Evolutionary conservation across 2,329 filamentous ascomycete genomes (phyloP), one percentile per base, ranked within the genome.

Genomic region (Apiospora malaysiana): DNA sequence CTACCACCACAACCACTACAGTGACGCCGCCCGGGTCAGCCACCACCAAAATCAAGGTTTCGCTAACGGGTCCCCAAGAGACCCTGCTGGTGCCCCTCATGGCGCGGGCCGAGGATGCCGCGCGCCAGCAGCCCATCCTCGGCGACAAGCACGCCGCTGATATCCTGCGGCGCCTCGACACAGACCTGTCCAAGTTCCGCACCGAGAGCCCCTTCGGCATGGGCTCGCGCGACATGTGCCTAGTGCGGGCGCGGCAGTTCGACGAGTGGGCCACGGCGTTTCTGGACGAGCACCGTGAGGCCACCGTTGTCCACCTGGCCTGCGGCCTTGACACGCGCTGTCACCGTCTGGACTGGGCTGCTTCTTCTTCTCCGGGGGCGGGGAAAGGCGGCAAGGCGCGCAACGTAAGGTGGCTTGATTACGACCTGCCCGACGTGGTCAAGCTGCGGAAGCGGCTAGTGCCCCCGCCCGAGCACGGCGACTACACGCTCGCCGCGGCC

Each of bases 351-450:
- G 68, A 74, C 10, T 74, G 74, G 66, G 74, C 73, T 23, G 32
- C 51, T 6, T 37, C 23, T 27, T 7, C 21, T 8, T 2, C n/a
- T 4, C 9, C 46, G 2, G 46, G n/a, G 3, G 46, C 46, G 21
- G 66, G 25, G 18, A 47, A 56, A 8, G 70, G 1, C 12, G 70
- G 1, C 12, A 49, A 49, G 12, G 2, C 5, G 63, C 72, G 51
- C 16, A 68, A 71, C n/a, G 74, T 77, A 16, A 73, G 77, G 21
- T 81, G 80, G 81, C 76, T 82, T 70, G 80, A 82, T 46, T 71
- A 80, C 32, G 81, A 82, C 67, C 69, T 81, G 21, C 78, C 79
- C 45, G 79, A 81, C 21, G 80, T 81, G 12, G 72, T 80, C n/a
- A 75, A 75, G 6, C 73, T 82, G 47, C 79, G 81, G 7, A 69